These are phyloP conservation scores for Chlorella sp. DNA, from an alignment of 139 green algal genomes.

Conservation along the genomic window DNA sequence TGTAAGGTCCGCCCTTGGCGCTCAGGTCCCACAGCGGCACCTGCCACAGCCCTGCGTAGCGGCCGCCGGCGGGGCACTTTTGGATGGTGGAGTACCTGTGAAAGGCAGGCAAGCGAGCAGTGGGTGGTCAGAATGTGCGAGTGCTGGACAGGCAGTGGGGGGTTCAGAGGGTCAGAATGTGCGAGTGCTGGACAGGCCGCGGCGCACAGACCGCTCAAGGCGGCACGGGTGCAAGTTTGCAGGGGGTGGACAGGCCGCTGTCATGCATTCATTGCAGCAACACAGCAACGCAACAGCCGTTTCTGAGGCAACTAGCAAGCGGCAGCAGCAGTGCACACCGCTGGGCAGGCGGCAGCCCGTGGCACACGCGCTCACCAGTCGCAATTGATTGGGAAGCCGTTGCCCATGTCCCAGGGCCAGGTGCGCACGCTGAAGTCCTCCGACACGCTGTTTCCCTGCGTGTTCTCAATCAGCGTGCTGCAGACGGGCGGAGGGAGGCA, in stretches of 20 bases:
- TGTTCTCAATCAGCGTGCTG: conserved; percentile 40
- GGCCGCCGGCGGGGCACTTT: neutral
- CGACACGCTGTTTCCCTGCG: neutral
- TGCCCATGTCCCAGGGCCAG: conserved; percentile 44
- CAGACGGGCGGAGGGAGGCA: neutral
- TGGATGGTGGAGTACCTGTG: neutral
- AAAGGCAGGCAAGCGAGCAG: no score
- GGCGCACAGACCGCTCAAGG: no score
- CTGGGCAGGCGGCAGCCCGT: no score
- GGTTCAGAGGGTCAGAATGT: no score
- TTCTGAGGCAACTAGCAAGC: no score
- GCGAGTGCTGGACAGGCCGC: neutral
- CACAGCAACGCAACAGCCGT: no score
- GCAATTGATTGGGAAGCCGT: conserved; percentile 39
- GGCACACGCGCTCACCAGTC: conserved; percentile 8
- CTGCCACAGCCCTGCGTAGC: conserved; percentile 5
- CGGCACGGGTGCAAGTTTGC: no score
- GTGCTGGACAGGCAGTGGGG: no score
- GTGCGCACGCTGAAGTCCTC: neutral
- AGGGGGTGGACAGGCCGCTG: no score
- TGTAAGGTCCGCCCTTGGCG: no score
- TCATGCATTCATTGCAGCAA: no score
- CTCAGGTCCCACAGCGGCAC: neutral
- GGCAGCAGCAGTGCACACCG: no score
- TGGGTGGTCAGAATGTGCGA: neutral